Base-by-base conservation (phyloP, 257 asterid species). In the Nicotiana attenuata region DNA sequence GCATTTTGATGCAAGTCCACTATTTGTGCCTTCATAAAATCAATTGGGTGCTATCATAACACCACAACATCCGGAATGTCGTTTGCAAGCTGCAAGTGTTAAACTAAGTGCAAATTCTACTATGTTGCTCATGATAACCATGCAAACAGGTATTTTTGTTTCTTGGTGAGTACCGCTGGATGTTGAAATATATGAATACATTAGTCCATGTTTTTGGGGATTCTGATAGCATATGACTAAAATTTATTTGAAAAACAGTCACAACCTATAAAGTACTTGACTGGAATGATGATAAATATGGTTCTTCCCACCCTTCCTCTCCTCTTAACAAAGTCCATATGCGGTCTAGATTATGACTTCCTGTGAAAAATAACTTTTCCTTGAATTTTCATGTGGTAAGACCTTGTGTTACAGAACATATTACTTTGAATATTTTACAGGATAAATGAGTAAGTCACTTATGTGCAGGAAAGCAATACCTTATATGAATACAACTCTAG, bases 401-500 rank as follows among this genome's bases (percentile, higher is more conserved):
- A 13, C 13, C 59, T 66, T 35, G 88, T 64, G 64, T 69, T 60
- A 50, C 52, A 35, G 29, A 78, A 7, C 59, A 81, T 61, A 15
- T 71, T 84, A 33, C 73, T 57, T 83, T 65, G 81, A 81, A 75
- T 75, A 31, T 83, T 80, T 84, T 82, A 77, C 93, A 93, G 97
- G 78, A 84, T 90, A 86, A 83, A 85, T 84, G 84, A 86, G 81
- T 75, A 92, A 91, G 80, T 71, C 88, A 87, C 60, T 80, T 82
- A 83, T 87, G 63, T 88, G 80, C 97, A 93, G 88, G 94, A 89
- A 78, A 81, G 68, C 81, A 88, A 66, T 82, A 77, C 83, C 84
- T 85, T 83, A 56, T 89, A 83, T 65, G 97, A 91, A 82, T 94
- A 89, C 66, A 86, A 82, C 86, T 87, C 84, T 80, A 91, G 97